These are phyloP conservation scores for Vanrija pseudolonga DNA, from an alignment of 1,284 basidiomycete species.

Conservation along the genomic window DNA sequence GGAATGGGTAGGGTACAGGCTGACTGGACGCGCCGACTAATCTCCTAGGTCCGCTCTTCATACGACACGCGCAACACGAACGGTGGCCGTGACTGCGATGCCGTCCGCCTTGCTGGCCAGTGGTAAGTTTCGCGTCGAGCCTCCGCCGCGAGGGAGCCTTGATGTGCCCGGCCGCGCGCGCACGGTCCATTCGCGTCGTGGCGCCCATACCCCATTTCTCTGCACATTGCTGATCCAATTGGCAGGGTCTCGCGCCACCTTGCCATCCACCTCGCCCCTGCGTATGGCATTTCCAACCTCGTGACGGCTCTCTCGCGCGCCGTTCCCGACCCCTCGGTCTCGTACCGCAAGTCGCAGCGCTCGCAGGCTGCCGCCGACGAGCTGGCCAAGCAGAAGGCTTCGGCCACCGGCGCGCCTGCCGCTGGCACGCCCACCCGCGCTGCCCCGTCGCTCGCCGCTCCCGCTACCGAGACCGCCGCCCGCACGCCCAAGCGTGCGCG, in stretches of 20 bases:
- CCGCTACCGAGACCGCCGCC: constrained; percentile 22
- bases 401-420: background rate
- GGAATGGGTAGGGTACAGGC: constrained; percentile 58
- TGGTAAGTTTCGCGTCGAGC: constrained; percentile 47
- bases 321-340: constrained; percentile 67
- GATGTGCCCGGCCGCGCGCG: background rate
- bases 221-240: background rate
- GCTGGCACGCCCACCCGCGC: constrained; percentile 3
- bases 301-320: constrained; percentile 64
- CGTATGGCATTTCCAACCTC: constrained; percentile 57
- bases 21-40: background rate
- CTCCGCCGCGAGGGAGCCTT: background rate
- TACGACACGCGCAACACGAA: constrained; percentile 79
- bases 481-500: constrained; percentile 39
- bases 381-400: constrained; percentile 16
- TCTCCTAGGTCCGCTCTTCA: constrained; percentile 49
- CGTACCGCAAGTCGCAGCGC: constrained; percentile 62
- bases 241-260: constrained; percentile 66
- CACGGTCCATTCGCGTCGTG: too few relatives aligned
- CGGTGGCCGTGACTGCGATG: constrained; percentile 61
- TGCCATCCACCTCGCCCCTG: constrained; percentile 57
- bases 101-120: constrained; percentile 75
- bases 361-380: constrained; percentile 46
- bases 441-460: constrained; percentile 7
- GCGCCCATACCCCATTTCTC: too few relatives aligned